Evolutionary conservation across 805 yeast species (phyloP).

Genomic region (Suhomyces sp.): DNA sequence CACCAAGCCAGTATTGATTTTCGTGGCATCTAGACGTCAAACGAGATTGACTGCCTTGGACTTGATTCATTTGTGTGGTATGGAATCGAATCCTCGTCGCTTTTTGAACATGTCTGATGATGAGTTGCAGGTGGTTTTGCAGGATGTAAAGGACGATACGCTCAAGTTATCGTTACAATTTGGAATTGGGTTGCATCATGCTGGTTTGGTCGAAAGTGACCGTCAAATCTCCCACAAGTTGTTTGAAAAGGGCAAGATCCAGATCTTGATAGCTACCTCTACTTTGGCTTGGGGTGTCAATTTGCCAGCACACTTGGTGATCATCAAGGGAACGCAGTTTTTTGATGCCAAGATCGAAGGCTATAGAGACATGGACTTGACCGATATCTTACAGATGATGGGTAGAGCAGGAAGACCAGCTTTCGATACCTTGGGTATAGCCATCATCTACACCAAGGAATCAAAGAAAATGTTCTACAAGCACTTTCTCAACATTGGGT

Average conservation of each 20-base stretch:
- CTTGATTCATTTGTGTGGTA: slow-evolving; percentile 72
- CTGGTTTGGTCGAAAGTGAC: slow-evolving; percentile 74
- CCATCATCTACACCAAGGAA: slow-evolving; percentile 73
- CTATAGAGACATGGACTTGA: slow-evolving; percentile 76
- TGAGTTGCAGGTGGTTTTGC: slow-evolving; percentile 52
- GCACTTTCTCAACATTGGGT: slow-evolving; percentile 73
- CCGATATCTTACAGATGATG: slow-evolving; percentile 73
- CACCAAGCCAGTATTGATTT: slow-evolving; percentile 75
- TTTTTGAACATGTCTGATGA: slow-evolving; percentile 63
- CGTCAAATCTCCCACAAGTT: slow-evolving; percentile 66
- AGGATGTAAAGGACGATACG: slow-evolving; percentile 77
- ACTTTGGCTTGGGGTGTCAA: slow-evolving; percentile 88
- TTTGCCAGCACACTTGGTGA: slow-evolving; percentile 74
- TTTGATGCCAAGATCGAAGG: slow-evolving; percentile 63
- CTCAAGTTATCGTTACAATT: slow-evolving; percentile 68
- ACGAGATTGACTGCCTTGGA: slow-evolving; percentile 79
- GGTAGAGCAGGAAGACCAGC: slow-evolving; percentile 86
- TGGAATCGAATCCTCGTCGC: slow-evolving; percentile 72
- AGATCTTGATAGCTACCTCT: slow-evolving; percentile 74
- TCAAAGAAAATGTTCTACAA: slow-evolving; percentile 72
- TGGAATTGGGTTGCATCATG: slow-evolving; percentile 81
- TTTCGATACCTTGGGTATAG: slow-evolving; percentile 73
- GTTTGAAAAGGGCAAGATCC: slow-evolving; percentile 68
- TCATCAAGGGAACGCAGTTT: slow-evolving; percentile 73
- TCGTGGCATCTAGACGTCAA: slow-evolving; percentile 81